phyloP scores from a whole-genome alignment of 78 protist genomes.

The Dictyostelium purpureum region DNA sequence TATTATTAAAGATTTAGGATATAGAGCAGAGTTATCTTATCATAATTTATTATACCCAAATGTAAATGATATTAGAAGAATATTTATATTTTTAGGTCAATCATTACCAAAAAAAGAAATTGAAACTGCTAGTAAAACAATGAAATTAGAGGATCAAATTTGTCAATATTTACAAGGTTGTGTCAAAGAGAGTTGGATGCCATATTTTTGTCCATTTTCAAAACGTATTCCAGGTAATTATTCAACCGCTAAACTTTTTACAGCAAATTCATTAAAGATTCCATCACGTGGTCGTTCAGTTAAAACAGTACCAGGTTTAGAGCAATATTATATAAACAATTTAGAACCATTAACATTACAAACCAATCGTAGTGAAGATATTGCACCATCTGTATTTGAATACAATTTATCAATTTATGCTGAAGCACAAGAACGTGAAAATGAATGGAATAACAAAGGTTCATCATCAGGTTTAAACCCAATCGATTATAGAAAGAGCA shows the following conservation, averaged over 20 bases:
- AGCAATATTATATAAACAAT: conserved; percentile 28
- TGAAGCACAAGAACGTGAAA: conserved; percentile 66
- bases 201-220: conserved; percentile 75
- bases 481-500: conserved; percentile 41
- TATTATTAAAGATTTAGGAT: conserved; percentile 75
- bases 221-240: conserved; percentile 64
- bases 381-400: conserved; percentile 84
- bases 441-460: conserved; percentile 74
- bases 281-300: conserved; percentile 67
- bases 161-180: conserved; percentile 16
- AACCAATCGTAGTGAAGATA: conserved; percentile 40
- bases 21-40: conserved; percentile 72
- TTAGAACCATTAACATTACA: conserved; percentile 68
- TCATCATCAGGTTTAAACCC: conserved; percentile 71
- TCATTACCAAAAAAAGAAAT: conserved; percentile 52
- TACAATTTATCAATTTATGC: conserved; percentile 47
- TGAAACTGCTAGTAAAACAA: not conserved
- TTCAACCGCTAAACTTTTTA: conserved; percentile 34
- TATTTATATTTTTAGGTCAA: conserved; percentile 80
- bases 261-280: conserved; percentile 13
- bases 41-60: conserved; percentile 83
- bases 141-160: conserved; percentile 49
- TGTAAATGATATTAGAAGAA: conserved; percentile 61
- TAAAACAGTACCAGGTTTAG: conserved; percentile 67
- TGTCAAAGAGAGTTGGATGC: conserved; percentile 77